A percentile compares a stretch with the other conserved stretches of the same genome.
These are phyloP conservation scores for Prunus mira DNA, from an alignment of 306 rosid genomes.

Conservation along the genomic window DNA sequence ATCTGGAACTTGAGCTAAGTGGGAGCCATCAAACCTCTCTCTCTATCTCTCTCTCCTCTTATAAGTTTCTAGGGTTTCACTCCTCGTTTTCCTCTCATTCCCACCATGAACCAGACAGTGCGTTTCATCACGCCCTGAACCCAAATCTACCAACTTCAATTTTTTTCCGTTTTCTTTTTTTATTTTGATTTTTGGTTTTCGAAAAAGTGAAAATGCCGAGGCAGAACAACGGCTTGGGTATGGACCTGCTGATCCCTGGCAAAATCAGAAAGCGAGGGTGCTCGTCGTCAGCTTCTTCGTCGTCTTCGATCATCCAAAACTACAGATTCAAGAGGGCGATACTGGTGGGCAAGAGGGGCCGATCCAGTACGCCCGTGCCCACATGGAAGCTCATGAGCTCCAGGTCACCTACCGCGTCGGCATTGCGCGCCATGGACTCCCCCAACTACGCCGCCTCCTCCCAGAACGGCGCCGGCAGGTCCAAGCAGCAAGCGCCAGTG, in stretches of 20 bases:
- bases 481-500: slow-evolving; percentile 51
- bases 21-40: slow-evolving; percentile 18
- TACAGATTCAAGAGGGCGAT: slow-evolving; percentile 90
- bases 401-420: slow-evolving; percentile 64
- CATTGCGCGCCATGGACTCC: slow-evolving; percentile 54
- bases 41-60: not conserved
- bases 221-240: slow-evolving; percentile 40
- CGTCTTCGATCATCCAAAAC: slow-evolving; percentile 78
- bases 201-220: slow-evolving; percentile 48
- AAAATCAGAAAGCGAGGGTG: slow-evolving; percentile 96
- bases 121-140: not conserved
- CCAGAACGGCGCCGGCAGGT: slow-evolving; percentile 33
- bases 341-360: slow-evolving; percentile 73
- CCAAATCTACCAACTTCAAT: not conserved
- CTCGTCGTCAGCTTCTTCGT: slow-evolving; percentile 87
- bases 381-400: slow-evolving; percentile 76
- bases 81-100: not conserved
- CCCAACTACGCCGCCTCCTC: slow-evolving; percentile 51
- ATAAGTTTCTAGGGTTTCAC: slow-evolving; percentile 7
- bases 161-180: not conserved
- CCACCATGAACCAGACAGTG: slow-evolving; percentile 7
- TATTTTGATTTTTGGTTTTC: not conserved
- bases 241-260: slow-evolving; percentile 72
- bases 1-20: slow-evolving; percentile 21
- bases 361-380: slow-evolving; percentile 90